Conservation (phyloP, 306 rosid genomes). For the Lupinus albus region DNA sequence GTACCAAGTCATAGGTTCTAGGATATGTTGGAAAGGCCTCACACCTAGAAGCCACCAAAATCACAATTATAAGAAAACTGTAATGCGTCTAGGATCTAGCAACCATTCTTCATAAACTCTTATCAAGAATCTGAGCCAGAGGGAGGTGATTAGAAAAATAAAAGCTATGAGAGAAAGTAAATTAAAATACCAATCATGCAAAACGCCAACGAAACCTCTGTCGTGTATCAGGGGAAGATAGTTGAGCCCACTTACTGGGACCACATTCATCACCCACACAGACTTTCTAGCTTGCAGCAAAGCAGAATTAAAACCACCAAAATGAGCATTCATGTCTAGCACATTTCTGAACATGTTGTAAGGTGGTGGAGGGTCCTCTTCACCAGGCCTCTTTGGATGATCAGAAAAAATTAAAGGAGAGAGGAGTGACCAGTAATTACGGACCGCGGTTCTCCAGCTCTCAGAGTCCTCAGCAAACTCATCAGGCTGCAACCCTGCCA, state of each 20-base stretch:
- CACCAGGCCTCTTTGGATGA: conserved; percentile 98
- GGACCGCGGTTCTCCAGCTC: conserved; percentile 66
- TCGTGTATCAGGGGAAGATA: conserved; percentile 87
- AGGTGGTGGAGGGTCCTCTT: conserved; percentile 93
- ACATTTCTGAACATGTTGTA: conserved; percentile 95
- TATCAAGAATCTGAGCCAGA: neutral
- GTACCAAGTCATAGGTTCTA: conserved; percentile 94
- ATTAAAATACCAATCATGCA: conserved; percentile 85
- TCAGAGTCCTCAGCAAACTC: conserved; percentile 74
- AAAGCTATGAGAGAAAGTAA: conserved; percentile 14
- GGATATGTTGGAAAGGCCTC: conserved; percentile 96
- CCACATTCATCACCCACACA: conserved; percentile 96
- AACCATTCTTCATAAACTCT: conserved; percentile 13
- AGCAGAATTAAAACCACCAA: conserved; percentile 88
- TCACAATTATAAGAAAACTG: conserved; percentile 20
- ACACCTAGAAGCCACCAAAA: conserved; percentile 61
- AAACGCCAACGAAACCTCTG: conserved; percentile 81
- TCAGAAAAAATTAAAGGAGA: conserved; percentile 94
- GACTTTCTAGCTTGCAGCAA: conserved; percentile 81
- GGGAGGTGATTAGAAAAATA: neutral
- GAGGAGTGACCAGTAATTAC: conserved; percentile 89
- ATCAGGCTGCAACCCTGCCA: conserved; percentile 68
- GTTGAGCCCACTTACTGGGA: conserved; percentile 75
- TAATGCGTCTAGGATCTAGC: conserved; percentile 20
- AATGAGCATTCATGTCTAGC: conserved; percentile 90